Evolutionary conservation across 2,329 filamentous ascomycete species (phyloP).

Genomic region (Hymenoscyphus linearis): DNA sequence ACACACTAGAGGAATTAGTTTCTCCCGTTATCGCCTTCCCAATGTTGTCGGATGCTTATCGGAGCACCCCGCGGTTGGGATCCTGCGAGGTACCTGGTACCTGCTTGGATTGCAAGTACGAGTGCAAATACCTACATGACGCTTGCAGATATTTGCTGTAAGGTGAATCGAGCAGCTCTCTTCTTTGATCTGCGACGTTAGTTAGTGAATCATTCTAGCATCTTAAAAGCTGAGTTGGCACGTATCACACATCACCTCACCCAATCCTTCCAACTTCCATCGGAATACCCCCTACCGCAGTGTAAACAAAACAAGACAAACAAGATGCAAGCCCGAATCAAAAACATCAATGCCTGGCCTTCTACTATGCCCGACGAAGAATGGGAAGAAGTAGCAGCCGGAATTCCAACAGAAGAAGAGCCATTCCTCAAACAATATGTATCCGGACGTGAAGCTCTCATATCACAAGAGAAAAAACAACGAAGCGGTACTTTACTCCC

Average conservation of each 20-base stretch:
- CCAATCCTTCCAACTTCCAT: background rate
- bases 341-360: conserved; percentile 26
- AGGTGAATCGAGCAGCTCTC: background rate
- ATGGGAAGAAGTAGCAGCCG: conserved; percentile 52
- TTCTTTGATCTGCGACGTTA: background rate
- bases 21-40: conserved; percentile 11
- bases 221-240: background rate
- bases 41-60: conserved; percentile 7
- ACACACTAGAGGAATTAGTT: background rate
- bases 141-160: background rate
- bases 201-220: background rate
- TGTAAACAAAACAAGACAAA: conserved; percentile 1
- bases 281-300: background rate
- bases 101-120: too few relatives aligned
- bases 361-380: conserved; percentile 43
- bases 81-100: background rate
- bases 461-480: conserved; percentile 74
- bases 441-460: conserved; percentile 66
- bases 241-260: too few relatives aligned
- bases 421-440: conserved; percentile 81
- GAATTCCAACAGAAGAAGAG: conserved; percentile 56
- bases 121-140: background rate
- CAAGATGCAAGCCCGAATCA: conserved; percentile 23
- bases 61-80: conserved; percentile 17
- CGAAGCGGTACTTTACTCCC: conserved; percentile 59